Evolutionary conservation across 75 land plant genomes (phyloP).

Genomic region (Larix kaempferi): DNA sequence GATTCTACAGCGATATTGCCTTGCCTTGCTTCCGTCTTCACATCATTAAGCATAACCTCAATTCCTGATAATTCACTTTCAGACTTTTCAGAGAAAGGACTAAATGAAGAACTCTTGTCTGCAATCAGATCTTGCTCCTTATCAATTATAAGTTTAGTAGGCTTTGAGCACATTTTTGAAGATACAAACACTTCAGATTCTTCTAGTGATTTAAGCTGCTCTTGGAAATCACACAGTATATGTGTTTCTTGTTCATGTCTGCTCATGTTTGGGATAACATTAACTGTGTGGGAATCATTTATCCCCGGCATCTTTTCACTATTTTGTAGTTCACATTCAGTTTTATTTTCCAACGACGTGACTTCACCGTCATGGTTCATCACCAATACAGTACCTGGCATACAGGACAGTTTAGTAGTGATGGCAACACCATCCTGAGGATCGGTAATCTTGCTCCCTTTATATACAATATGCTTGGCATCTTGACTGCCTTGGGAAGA

Average conservation of each 20-base stretch:
- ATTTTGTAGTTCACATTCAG: background rate
- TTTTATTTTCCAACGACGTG: background rate
- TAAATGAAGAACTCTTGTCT: background rate
- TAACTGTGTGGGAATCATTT: background rate
- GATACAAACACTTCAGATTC: background rate
- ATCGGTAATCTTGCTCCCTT: background rate
- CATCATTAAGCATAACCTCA: background rate
- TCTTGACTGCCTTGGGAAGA: constrained; percentile 5
- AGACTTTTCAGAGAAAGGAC: background rate
- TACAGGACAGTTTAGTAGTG: background rate
- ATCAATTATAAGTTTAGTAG: background rate
- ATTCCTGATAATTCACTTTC: background rate
- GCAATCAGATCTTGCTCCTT: background rate
- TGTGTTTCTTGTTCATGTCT: background rate
- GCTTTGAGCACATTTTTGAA: background rate
- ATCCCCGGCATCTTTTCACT: background rate
- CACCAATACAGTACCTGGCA: background rate
- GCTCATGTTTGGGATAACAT: background rate
- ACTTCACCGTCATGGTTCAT: background rate
- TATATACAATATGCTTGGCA: background rate
- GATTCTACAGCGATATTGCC: background rate
- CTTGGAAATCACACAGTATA: background rate
- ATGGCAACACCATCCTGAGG: background rate
- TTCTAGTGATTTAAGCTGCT: background rate
- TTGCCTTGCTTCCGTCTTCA: background rate